A percentile compares a stretch with the other conserved stretches of the same genome.
Evolutionary conservation across 164 flowering plant species (phyloP).

Genomic region (Cinnamomum micranthum): DNA sequence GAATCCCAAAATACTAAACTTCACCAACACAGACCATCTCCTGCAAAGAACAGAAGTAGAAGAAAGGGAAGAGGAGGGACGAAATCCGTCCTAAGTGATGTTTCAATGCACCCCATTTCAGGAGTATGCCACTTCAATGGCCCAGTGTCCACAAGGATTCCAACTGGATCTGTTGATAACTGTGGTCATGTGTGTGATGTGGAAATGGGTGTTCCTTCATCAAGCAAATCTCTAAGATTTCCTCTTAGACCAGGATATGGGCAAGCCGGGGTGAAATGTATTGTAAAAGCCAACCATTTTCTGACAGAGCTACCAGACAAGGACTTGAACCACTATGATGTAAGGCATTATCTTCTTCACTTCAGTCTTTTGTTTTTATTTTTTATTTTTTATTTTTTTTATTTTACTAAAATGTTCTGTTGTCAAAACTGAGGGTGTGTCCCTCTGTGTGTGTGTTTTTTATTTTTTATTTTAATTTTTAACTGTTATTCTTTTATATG

Average conservation of each 20-base stretch:
- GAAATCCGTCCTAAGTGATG: conserved; percentile 64
- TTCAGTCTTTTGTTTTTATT: too few species aligned
- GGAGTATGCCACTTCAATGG: conserved; percentile 20
- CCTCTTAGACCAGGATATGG: conserved; percentile 86
- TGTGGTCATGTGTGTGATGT: conserved; percentile 33
- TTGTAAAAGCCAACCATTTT: conserved; percentile 97
- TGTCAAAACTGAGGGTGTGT: neutral
- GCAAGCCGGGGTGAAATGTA: conserved; percentile 72
- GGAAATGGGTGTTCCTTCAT: conserved; percentile 58
- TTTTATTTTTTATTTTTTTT: too few species aligned
- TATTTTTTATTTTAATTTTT: too few species aligned
- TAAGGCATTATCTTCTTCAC: conserved; percentile 30
- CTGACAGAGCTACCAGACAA: conserved; percentile 77
- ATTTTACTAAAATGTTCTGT: too few species aligned
- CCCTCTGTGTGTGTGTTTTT: neutral
- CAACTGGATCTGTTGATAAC: conserved; percentile 29
- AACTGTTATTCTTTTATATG: conserved; percentile 14
- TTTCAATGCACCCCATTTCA: conserved; percentile 36
- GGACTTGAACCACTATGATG: conserved; percentile 93
- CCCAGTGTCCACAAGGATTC: conserved; percentile 11
- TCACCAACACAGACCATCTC: conserved; percentile 42
- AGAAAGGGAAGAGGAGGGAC: conserved; percentile 60
- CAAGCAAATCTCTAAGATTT: conserved; percentile 65
- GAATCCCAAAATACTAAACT: conserved; percentile 38
- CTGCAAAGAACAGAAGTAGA: conserved; percentile 49